Conservation (phyloP, 2,329 filamentous ascomycete genomes). For the Calonectria crousiana region DNA sequence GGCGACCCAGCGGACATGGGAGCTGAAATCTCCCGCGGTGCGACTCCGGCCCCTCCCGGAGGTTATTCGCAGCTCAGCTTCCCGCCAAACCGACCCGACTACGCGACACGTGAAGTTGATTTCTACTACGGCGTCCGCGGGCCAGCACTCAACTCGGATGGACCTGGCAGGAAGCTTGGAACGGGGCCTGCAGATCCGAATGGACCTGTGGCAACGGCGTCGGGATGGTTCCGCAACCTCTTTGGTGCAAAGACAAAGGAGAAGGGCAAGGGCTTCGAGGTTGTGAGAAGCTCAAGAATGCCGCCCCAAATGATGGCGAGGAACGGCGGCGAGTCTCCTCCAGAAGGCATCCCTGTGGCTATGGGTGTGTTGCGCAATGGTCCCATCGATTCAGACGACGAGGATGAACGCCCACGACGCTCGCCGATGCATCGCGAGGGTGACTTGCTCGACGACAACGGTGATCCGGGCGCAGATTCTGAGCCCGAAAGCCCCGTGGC, state of each 20-base stretch:
- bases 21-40: slow-evolving; percentile 55
- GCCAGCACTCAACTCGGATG: slow-evolving; percentile 85
- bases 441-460: slow-evolving; percentile 60
- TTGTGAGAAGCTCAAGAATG: slow-evolving; percentile 90
- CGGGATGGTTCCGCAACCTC: slow-evolving; percentile 86
- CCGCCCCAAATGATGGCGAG: slow-evolving; percentile 77
- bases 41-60: slow-evolving; percentile 55
- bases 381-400: slow-evolving; percentile 75
- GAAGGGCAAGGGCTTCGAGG: slow-evolving; percentile 96
- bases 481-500: slow-evolving; percentile 53
- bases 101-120: slow-evolving; percentile 93
- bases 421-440: slow-evolving; percentile 45
- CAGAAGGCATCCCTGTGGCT: slow-evolving; percentile 74
- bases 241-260: slow-evolving; percentile 91
- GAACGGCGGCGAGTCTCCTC: slow-evolving; percentile 73
- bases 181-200: slow-evolving; percentile 96
- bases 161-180: slow-evolving; percentile 85
- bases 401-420: slow-evolving; percentile 51
- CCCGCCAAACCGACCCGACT: slow-evolving; percentile 78
- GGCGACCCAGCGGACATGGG: slow-evolving; percentile 57
- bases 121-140: slow-evolving; percentile 96
- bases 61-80: slow-evolving; percentile 51
- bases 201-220: slow-evolving; percentile 88
- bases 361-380: slow-evolving; percentile 70
- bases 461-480: slow-evolving; percentile 57